Evolutionary conservation across 768 basidiomycete species (phyloP), one percentile per base, ranked within the genome.

Genomic region (Termitomyces sp.): DNA sequence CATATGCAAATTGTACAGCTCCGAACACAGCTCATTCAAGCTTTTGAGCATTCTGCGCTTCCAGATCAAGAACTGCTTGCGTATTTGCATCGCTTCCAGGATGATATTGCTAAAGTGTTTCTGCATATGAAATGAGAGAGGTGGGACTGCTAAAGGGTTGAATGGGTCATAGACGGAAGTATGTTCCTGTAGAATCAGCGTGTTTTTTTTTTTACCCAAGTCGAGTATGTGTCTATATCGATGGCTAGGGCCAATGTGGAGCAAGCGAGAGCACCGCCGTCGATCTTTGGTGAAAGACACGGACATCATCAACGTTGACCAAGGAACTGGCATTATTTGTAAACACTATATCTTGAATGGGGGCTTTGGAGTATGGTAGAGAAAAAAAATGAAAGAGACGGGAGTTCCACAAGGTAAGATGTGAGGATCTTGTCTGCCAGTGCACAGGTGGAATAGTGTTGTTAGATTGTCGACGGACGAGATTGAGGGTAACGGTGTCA

Each of bases 11-110:
- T 42, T 55, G 17, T 9, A 43, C 67, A 92, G 90, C 81, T 93
- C 45, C 82, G 83, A 57, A 87, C 88, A 0, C 89, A 93, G 67
- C 83, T 95, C 15, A 82, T 75, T 0, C 91, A 95, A 73, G 88
- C 86, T 0, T 73, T 85, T 45, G 84, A 90, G 34, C 77, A 92
- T 66, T 91, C 92, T 17, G 79, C 86, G 3, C 80, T 94, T 36
- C 90, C 91, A 1, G 86, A 89, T 57, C 79, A 80, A 62, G 92
- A 92, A 50, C 75, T 94, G 1, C 70, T 84, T 17, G 74, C 76
- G 3, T 92, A 92, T 68, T 76, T 94, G 43, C 77, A 79, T 52
- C 79, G 84, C 31, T 81, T 94, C 66, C 92, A 94, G 70, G 82
- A 76, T 61, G 88, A 91, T 55, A 83, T 91, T 56, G 83, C 86